phyloP scores from a whole-genome alignment of 257 asterid genomes.

The Nicotiana sylvestris region DNA sequence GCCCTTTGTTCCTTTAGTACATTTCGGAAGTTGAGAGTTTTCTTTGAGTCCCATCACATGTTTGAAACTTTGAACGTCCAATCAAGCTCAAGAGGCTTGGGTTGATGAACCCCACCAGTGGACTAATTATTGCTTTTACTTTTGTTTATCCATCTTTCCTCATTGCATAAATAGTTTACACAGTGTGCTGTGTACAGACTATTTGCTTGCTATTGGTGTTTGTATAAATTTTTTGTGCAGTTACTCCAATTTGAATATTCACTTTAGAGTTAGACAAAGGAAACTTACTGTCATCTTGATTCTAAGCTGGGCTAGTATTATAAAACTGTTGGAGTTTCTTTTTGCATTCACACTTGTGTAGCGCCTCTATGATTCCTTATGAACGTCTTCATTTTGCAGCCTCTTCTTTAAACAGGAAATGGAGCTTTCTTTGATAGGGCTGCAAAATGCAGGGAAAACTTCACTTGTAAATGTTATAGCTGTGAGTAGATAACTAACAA shows the following conservation, averaged over 20 bases:
- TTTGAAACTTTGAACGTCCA: neutral
- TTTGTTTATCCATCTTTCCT: neutral
- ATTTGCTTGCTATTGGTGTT: neutral
- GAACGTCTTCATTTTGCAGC: constrained; percentile 38
- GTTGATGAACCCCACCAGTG: neutral
- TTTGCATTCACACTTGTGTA: neutral
- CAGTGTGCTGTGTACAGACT: neutral
- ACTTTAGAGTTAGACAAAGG: neutral
- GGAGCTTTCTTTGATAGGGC: constrained; percentile 96
- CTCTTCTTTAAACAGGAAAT: constrained; percentile 98
- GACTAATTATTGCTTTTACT: neutral
- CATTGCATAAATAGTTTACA: neutral
- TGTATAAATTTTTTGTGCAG: neutral
- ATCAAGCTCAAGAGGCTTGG: neutral
- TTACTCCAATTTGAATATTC: neutral
- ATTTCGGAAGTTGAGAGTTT: neutral
- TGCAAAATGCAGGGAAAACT: constrained; percentile 96
- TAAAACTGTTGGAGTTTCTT: constrained; percentile 4
- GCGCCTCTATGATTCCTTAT: neutral
- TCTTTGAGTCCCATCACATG: neutral
- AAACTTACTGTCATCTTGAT: neutral
- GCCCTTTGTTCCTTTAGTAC: neutral
- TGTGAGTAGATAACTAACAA: constrained; percentile 45
- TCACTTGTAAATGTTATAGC: constrained; percentile 93
- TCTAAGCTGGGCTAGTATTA: neutral